These are phyloP conservation scores for Sideroxylon spinosum DNA, from an alignment of 179 eudicot species.

Conservation along the genomic window DNA sequence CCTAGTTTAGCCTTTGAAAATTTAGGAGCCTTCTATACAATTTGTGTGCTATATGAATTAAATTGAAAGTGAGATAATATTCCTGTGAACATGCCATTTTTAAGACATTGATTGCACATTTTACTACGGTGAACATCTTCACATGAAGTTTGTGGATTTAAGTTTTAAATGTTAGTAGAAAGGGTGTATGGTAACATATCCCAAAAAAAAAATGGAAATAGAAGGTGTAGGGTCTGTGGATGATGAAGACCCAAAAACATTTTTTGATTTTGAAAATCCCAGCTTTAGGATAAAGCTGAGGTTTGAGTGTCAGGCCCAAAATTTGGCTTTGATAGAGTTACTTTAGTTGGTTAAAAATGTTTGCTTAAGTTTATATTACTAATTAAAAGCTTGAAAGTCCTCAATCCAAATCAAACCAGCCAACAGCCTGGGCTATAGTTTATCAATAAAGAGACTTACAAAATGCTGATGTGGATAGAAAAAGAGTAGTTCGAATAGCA, in stretches of 20 bases:
- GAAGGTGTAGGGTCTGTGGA: background rate
- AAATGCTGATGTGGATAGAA: too few relatives aligned
- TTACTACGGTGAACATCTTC: background rate
- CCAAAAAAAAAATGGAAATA: too few relatives aligned
- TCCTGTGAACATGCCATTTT: background rate
- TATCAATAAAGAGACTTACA: too few relatives aligned
- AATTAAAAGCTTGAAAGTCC: too few relatives aligned
- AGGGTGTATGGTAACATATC: too few relatives aligned
- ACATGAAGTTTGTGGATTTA: background rate
- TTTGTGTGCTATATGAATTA: background rate
- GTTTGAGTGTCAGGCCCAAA: too few relatives aligned
- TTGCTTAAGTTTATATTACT: too few relatives aligned
- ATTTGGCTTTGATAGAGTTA: too few relatives aligned
- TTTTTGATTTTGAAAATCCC: background rate
- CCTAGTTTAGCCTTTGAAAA: background rate
- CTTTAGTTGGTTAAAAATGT: too few relatives aligned
- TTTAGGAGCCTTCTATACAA: background rate
- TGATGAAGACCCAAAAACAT: background rate
- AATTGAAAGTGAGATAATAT: background rate
- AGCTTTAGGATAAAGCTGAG: background rate
- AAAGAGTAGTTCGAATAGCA: too few relatives aligned
- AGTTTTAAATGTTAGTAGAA: background rate
- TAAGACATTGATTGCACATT: background rate
- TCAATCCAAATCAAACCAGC: too few relatives aligned
- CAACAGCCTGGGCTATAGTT: too few relatives aligned